Conservation (phyloP, 352 stramenopile genomes). For the Hyaloperonospora brassicae region DNA sequence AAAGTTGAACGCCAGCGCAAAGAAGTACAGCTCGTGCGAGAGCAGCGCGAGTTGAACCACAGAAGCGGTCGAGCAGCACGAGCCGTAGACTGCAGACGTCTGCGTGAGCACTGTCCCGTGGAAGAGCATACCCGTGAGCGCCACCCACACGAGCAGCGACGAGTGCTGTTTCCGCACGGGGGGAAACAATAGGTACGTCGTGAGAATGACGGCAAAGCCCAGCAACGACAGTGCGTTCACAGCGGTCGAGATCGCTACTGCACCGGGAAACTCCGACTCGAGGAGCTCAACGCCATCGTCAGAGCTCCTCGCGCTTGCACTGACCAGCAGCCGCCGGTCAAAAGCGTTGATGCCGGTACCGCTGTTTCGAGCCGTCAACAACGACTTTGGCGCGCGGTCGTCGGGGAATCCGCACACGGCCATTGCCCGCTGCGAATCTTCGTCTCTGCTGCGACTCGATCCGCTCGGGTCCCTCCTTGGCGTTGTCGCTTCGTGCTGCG, state of each 20-base stretch:
- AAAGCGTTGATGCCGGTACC: slow-evolving; percentile 30
- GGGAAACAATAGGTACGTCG: slow-evolving; percentile 74
- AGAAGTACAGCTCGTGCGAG: slow-evolving; percentile 80
- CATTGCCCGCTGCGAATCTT: slow-evolving; percentile 11
- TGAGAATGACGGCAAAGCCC: slow-evolving; percentile 69
- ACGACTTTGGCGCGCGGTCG: slow-evolving; percentile 11
- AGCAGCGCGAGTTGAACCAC: slow-evolving; percentile 65
- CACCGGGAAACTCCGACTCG: slow-evolving; percentile 51
- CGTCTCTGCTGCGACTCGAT: not conserved
- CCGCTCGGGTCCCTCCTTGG: slow-evolving; percentile 1
- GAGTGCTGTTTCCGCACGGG: slow-evolving; percentile 76
- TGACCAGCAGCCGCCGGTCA: slow-evolving; percentile 21
- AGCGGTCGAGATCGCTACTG: slow-evolving; percentile 42
- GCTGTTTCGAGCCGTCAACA: slow-evolving; percentile 13
- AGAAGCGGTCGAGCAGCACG: slow-evolving; percentile 55
- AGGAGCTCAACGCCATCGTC: slow-evolving; percentile 21
- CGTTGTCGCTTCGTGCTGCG: slow-evolving; percentile 9
- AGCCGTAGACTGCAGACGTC: slow-evolving; percentile 34
- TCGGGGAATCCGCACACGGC: slow-evolving; percentile 20
- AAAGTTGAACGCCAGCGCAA: slow-evolving; percentile 77
- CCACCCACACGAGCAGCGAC: slow-evolving; percentile 72
- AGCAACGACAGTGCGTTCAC: slow-evolving; percentile 62
- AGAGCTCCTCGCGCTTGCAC: not conserved
- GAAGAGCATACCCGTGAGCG: slow-evolving; percentile 73
- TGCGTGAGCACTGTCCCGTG: slow-evolving; percentile 62